Evolutionary conservation across 805 yeast species (phyloP), one percentile per base, ranked within the genome.

Genomic region (Hermanozyma aechmeae): DNA sequence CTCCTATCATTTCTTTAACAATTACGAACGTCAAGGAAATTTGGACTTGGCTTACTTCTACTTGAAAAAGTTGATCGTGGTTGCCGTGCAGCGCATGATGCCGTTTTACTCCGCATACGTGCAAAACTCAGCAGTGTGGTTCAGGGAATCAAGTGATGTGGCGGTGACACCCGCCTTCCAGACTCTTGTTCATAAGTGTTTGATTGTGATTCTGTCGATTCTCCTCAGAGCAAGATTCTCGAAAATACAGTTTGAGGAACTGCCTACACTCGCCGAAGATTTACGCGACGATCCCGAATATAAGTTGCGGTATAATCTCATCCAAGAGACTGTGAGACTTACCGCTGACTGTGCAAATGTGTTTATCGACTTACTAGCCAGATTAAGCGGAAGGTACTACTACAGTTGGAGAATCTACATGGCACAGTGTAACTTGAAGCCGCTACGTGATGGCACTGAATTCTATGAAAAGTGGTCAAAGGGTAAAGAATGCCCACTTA

Each of bases 31-130:
- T 17, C 9, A 17, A 10, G 20, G 20, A 7, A 53, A 64, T 38
- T 25, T 34, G 8, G 43, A 47, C 10, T 53, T 64, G 16, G 53
- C 67, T 0, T 60, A 48, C 29, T 62, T 48, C 34, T 58, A 66
- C 29, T 25, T 58, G 28, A 56, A 55, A 28, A 62, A 61, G 38
- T 40, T 60, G 2, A 13, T 61, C 12, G 33, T 38, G 9, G 42
- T 49, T 8, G 31, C 56, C 4, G 41, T 43, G 3, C 25, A 28
- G 19, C 48, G 43, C n/a, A 31, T 48, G 38, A 35, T 46, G 43
- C 52, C 50, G 3, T 32, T 32, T 8, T 40, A 40, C 18, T 25
- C 31, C 14, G 34, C 27, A 8, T 38, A 33, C 14, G 37, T 37
- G 11, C 34, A 35, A 9, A 35, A 28, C 12, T 34, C 35, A 5